These are phyloP conservation scores for Scalesia atractyloides DNA, from an alignment of 129 eudicot genomes.

Conservation along the genomic window DNA sequence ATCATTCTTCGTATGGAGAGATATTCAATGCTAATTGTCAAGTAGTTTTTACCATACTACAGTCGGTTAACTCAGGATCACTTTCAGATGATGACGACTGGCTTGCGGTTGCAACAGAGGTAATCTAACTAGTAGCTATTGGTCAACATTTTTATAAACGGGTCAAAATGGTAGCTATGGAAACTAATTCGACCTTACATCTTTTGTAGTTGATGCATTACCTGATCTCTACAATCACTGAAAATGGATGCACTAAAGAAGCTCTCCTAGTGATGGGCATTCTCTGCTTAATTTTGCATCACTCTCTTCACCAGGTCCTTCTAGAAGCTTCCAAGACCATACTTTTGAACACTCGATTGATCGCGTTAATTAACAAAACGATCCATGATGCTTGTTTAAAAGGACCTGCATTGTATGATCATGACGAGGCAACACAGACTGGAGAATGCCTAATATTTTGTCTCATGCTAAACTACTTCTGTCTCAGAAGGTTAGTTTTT, in stretches of 20 bases:
- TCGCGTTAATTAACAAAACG: conserved; percentile 41
- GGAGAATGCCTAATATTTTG: conserved; percentile 60
- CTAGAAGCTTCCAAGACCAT: conserved; percentile 79
- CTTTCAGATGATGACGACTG: conserved; percentile 71
- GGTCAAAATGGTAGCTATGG: conserved; percentile 9
- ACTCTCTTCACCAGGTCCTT: conserved; percentile 59
- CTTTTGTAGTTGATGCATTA: conserved; percentile 64
- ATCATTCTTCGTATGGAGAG: conserved; percentile 43
- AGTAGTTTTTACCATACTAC: conserved; percentile 55
- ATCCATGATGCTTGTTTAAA: conserved; percentile 61
- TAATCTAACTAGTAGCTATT: conserved; percentile 23
- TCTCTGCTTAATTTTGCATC: conserved; percentile 74
- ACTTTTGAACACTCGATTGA: conserved; percentile 56
- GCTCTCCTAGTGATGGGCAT: conserved; percentile 57
- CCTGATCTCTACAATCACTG: conserved; percentile 43
- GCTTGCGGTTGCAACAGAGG: conserved; percentile 71
- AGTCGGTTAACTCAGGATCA: conserved; percentile 55
- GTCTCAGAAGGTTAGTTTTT: conserved; percentile 60
- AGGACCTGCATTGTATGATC: conserved; percentile 72
- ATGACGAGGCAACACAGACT: conserved; percentile 59
- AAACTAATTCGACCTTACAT: conserved; percentile 9
- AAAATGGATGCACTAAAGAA: conserved; percentile 58
- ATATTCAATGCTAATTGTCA: conserved; percentile 42
- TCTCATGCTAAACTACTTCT: conserved; percentile 66
- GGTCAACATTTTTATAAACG: neutral